phyloP scores from a whole-genome alignment of 495 filamentous ascomycete species.

The Penicillium cosmopolitanum region DNA sequence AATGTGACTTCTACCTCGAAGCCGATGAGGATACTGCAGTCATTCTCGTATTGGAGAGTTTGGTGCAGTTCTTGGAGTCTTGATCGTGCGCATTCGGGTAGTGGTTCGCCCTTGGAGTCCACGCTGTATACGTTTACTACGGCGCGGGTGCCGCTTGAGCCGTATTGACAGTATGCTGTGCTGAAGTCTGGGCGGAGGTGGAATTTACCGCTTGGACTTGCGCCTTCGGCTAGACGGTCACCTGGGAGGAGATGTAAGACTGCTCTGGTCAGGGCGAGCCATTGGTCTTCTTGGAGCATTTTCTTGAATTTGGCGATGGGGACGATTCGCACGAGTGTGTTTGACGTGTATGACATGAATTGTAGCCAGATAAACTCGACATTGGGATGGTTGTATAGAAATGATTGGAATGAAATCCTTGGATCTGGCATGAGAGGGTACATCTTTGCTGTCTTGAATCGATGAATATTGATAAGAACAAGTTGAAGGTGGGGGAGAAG shows the following conservation, averaged over 20 bases:
- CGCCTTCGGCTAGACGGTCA: slow-evolving; percentile 48
- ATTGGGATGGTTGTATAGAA: slow-evolving; percentile 38
- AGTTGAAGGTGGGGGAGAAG: background rate
- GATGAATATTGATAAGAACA: background rate
- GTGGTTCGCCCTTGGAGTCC: slow-evolving; percentile 35
- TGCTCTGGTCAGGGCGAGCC: slow-evolving; percentile 52
- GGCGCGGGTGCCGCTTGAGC: slow-evolving; percentile 49
- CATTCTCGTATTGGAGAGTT: slow-evolving; percentile 35
- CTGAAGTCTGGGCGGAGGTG: slow-evolving; percentile 56
- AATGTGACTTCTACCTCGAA: slow-evolving; percentile 80
- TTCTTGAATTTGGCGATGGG: slow-evolving; percentile 61
- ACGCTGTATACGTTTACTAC: slow-evolving; percentile 47
- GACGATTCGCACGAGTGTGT: slow-evolving; percentile 59
- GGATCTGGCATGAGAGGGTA: background rate
- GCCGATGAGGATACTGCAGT: slow-evolving; percentile 60
- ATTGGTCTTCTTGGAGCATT: slow-evolving; percentile 50
- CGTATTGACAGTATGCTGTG: slow-evolving; percentile 52
- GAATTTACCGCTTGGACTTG: slow-evolving; percentile 51
- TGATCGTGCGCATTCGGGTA: slow-evolving; percentile 57
- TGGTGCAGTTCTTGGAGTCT: slow-evolving; percentile 50
- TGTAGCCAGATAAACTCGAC: slow-evolving; percentile 64
- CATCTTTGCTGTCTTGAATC: background rate
- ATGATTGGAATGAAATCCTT: slow-evolving; percentile 10
- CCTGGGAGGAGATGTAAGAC: slow-evolving; percentile 59
- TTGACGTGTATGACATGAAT: slow-evolving; percentile 70